phyloP scores from a whole-genome alignment of 169 alveolate genomes.

The Toxoplasma gondii region DNA sequence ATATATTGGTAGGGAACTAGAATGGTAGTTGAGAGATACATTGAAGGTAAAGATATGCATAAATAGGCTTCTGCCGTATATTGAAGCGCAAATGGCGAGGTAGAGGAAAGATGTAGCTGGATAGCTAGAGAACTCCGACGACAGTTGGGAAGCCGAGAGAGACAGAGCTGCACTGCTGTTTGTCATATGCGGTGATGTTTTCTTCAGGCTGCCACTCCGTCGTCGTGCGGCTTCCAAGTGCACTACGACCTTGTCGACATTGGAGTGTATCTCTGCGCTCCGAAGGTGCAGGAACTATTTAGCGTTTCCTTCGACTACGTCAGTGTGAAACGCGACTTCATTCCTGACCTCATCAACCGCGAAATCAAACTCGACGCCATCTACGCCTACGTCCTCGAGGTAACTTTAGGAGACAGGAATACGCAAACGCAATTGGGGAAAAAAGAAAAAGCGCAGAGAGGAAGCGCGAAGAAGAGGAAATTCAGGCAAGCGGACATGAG shows the following conservation, averaged over 20 bases:
- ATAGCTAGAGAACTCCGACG: no score
- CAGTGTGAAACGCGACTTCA: conserved; percentile 31
- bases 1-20: no score
- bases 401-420: neutral
- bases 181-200: neutral
- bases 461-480: neutral
- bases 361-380: conserved; percentile 29
- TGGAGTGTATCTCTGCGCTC: conserved; percentile 29
- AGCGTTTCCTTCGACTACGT: neutral
- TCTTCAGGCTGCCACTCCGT: conserved; percentile 15
- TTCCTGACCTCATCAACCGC: conserved; percentile 17
- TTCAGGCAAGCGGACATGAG: neutral
- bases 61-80: no score
- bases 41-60: no score
- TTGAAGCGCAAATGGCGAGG: no score
- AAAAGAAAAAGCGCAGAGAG: neutral
- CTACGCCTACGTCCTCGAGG: conserved; percentile 19
- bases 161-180: no score
- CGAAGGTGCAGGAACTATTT: conserved; percentile 21
- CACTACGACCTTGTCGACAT: conserved; percentile 3
- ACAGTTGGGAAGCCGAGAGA: no score
- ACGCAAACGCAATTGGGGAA: neutral
- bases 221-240: conserved; percentile 22
- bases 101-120: no score
- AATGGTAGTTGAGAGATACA: no score